Base-by-base conservation (phyloP, 2,329 filamentous ascomycete genomes). In the Colletotrichum sp. region DNA sequence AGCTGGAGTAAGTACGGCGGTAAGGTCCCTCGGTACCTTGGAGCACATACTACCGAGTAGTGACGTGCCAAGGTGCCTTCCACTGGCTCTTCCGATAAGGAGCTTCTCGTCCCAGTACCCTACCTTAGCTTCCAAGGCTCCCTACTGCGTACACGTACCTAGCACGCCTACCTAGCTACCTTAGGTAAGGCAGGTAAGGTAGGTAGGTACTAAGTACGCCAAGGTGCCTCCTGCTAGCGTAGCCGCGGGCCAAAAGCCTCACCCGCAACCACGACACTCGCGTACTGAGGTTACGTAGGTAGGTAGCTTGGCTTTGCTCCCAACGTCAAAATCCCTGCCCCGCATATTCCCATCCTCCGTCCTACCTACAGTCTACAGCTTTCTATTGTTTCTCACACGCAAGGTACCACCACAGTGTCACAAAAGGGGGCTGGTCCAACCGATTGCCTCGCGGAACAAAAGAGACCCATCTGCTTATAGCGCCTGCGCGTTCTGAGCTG, bases 211-310 rank as follows among this genome's bases (percentile, higher is more conserved):
- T 34, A n/a, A 18, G 38, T 47, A 51, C 12, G 43, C 43, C 43
- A 21, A 33, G 43, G 59, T 63, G 34, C 59, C 16, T 47, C 21
- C 59, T 33, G 33, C n/a, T 15, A 33, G 68, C 71, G 31, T 62
- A 73, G 54, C 38, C 61, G 67, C 68, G 55, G 66, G 38, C 55
- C 61, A 71, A 63, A 51, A 73, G 67, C 68, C 59, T 73, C 68
- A 66, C 38, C 62, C 68, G 62, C 68, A 61, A 66, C 21, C 29
- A 31, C 12, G 12, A 62, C 34, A 27, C 31, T 21, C 18, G 36
- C 24, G 38, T 43, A 43, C 24, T 27, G 24, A 31, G 36, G 36
- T 43, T 47, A 47, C 38, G 38, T 47, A 47, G 38, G 38, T 47
- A 47, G 38, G 38, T 47, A 33, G 29, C 71, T 66, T 62, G 71